phyloP scores from a whole-genome alignment of 2,329 filamentous ascomycete species.

The Diaporthe caulivora region DNA sequence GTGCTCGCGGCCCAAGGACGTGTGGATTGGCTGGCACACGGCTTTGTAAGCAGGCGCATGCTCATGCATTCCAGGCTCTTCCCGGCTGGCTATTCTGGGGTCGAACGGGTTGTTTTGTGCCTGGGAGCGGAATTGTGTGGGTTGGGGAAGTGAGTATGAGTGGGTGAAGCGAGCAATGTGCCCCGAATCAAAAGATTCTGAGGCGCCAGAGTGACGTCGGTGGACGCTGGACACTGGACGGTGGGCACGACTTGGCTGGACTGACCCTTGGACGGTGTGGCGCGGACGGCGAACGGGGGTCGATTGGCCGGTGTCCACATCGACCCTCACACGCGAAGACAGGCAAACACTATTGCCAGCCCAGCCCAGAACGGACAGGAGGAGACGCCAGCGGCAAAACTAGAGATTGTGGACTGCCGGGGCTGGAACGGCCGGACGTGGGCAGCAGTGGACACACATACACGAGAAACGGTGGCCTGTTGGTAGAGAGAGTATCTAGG shows the following conservation, averaged over 20 bases:
- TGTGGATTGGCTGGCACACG: conserved; percentile 1
- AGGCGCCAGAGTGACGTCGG: conserved; percentile 25
- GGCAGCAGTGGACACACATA: background rate
- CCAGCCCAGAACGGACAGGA: background rate
- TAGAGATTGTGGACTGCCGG: background rate
- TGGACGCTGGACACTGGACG: background rate
- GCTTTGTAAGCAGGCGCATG: conserved; percentile 26
- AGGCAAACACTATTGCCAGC: background rate
- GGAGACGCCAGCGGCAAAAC: background rate
- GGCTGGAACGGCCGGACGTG: background rate
- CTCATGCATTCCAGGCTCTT: background rate
- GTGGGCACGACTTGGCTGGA: background rate
- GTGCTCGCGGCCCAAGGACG: background rate
- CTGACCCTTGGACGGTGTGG: background rate
- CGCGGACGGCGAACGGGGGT: background rate
- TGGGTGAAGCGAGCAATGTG: background rate
- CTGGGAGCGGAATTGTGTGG: background rate
- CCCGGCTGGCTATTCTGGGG: background rate
- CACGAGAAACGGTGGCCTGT: background rate
- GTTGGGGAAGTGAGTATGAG: background rate
- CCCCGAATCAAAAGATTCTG: conserved; percentile 10
- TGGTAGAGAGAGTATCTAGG: no score
- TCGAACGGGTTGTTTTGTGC: background rate
- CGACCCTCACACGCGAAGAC: background rate
- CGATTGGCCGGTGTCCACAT: background rate